Evolutionary conservation across 2,329 filamentous ascomycete genomes (phyloP), one percentile per base, ranked within the genome.

Genomic region (Apiospora hydei): DNA sequence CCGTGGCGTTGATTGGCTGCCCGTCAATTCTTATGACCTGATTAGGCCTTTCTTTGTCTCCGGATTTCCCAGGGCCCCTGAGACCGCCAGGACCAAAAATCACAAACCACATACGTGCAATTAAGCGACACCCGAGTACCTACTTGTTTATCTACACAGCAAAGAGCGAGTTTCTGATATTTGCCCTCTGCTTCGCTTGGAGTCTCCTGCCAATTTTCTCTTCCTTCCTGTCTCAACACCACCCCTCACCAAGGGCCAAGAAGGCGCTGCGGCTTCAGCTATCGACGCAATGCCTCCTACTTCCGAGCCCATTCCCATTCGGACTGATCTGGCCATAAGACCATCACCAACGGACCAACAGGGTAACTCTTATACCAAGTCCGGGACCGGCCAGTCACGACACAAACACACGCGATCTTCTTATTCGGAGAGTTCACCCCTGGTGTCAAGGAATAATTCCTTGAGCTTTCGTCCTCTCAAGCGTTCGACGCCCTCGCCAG

Each of bases 371-470:
- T 80, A 79, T 67, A 77, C 78, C 41, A 80, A 76, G 71, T 73
- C 73, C 30, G 72, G 75, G 44, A 71, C 71, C 2, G 75, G 78
- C 57, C 74, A 75, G 70, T 74, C 79, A 77, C 84, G 87, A 73
- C 88, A 90, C 81, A 90, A 90, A 76, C 88, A 90, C 80, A 89
- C 88, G 57, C 85, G 88, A 73, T 90, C 88, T 34, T 90, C 88
- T 18, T 90, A 90, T 79, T 89, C 88, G 38, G 88, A 90, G 71
- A 82, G 85, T n/a, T 90, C 88, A 11, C 86, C 88, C 13, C 83
- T 90, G 67, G 82, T 85, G 70, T 88, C 88, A 21, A 84, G 88
- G 76, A 90, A 90, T 76, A 90, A 89, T 76, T 90, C 88, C 30
- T 77, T 90, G 72, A 90, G 85, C n/a, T 90, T 90, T 76, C 88